Conservation (phyloP, 352 stramenopile species). For the Phytopythium helicoides region DNA sequence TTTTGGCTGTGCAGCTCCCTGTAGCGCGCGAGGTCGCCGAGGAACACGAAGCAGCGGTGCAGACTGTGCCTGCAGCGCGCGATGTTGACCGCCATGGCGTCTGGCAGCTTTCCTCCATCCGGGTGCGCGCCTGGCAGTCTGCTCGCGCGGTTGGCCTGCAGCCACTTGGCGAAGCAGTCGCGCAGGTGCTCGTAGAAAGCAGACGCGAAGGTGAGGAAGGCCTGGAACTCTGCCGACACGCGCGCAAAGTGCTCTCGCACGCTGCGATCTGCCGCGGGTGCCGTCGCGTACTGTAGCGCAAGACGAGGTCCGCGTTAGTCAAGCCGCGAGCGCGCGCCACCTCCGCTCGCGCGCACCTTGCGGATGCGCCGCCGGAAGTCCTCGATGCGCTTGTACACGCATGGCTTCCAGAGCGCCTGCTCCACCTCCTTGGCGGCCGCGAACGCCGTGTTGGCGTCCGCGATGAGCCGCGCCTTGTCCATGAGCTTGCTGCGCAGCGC, state of each 20-base stretch:
- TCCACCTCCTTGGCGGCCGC: slow-evolving; percentile 71
- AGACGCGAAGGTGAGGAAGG: slow-evolving; percentile 56
- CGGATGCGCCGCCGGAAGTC: slow-evolving; percentile 85
- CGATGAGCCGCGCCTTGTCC: slow-evolving; percentile 45
- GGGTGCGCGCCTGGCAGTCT: slow-evolving; percentile 19
- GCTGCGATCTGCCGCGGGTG: slow-evolving; percentile 54
- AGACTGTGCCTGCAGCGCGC: slow-evolving; percentile 59
- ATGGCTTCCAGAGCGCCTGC: slow-evolving; percentile 88
- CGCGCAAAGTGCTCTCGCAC: slow-evolving; percentile 78
- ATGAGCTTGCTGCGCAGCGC: slow-evolving; percentile 51
- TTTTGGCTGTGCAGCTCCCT: slow-evolving; percentile 81
- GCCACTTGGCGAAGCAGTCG: slow-evolving; percentile 42
- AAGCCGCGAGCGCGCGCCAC: background rate
- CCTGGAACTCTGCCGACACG: slow-evolving; percentile 72
- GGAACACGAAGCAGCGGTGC: slow-evolving; percentile 80
- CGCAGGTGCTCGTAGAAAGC: slow-evolving; percentile 77
- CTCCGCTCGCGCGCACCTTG: slow-evolving; percentile 35
- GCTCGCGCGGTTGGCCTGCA: slow-evolving; percentile 41
- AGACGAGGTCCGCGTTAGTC: background rate
- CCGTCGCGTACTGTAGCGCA: slow-evolving; percentile 47
- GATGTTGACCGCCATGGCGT: slow-evolving; percentile 16
- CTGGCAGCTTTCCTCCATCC: slow-evolving; percentile 7
- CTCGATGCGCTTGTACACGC: slow-evolving; percentile 91
- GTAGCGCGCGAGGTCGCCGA: slow-evolving; percentile 80
- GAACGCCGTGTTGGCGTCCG: slow-evolving; percentile 44